Base-by-base conservation (phyloP, 75 land plant genomes). In the Selaginella moellendorffii region DNA sequence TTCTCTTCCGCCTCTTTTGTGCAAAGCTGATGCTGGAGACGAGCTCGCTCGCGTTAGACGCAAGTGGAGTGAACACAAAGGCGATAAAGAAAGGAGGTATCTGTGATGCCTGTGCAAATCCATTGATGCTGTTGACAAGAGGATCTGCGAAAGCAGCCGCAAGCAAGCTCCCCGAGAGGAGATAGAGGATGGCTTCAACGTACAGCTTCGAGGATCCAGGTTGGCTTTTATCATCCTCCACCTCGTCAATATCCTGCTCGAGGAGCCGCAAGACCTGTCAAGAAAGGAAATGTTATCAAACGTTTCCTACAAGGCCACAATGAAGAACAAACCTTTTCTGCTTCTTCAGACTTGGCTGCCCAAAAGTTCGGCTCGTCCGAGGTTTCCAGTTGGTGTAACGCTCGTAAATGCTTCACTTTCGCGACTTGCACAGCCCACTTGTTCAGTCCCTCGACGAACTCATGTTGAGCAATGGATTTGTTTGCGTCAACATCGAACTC, bases 71-170 rank as follows among this genome's bases (percentile, higher is more conserved):
- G 0, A 68, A 69, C 0, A 73, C 75, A 25, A 73, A 73, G 26
- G 75, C 75, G 27, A 73, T 67, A 63, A 73, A 73, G 58, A 73
- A 73, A 9, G 75, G 70, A 12, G 75, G 75, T 17, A 73, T 73
- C 5, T 52, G 24, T 0, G 70, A 67, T 2, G 70, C 65, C 2
- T 24, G 24, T 0, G 75, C 67, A 31, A 73, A 73, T 52, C 51
- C 62, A 8, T 68, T 59, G 17, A 73, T 73, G 54, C 65, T 63
- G 27, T 68, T 70, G 26, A 73, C 70, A 52, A 73, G 26, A 22
- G 75, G 75, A 28, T 73, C 75, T 27, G 75, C 71, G 54, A 73
- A 73, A 1, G 31, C 63, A 62, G 65, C 75, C 27, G 75, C 75
- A 26, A 68, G 26, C 1, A 28, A 51, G 8, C 70, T 70, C 36